A percentile compares a stretch with the other conserved stretches of the same genome.
phyloP scores from a whole-genome alignment of 2,329 filamentous ascomycete genomes.

The Tolypocladium inflatum region DNA sequence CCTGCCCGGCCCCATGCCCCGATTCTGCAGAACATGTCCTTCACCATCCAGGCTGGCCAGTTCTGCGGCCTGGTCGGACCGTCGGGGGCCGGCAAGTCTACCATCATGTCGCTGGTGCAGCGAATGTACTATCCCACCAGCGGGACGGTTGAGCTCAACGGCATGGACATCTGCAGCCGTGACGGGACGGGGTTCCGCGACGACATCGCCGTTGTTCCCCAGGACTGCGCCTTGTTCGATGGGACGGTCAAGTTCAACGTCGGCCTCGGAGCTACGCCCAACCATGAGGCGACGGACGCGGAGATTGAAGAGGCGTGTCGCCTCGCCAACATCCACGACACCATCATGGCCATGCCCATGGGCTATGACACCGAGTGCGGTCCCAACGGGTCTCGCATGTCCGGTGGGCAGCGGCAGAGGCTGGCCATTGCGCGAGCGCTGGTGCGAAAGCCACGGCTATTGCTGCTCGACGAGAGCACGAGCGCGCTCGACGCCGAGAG shows the following conservation, averaged over 20 bases:
- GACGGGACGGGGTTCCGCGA: conserved; percentile 37
- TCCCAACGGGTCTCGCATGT: conserved; percentile 64
- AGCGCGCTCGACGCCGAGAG: conserved; percentile 66
- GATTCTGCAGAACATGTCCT: conserved; percentile 45
- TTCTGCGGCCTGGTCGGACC: conserved; percentile 58
- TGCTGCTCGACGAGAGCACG: conserved; percentile 77
- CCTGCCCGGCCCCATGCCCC: conserved; percentile 49
- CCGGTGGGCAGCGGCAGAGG: conserved; percentile 71
- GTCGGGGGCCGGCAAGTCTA: conserved; percentile 59
- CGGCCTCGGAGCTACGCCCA: conserved; percentile 43
- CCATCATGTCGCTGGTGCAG: conserved; percentile 47
- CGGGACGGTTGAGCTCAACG: conserved; percentile 34
- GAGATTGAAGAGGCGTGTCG: conserved; percentile 59
- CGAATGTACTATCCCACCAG: conserved; percentile 35
- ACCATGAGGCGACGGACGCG: conserved; percentile 41
- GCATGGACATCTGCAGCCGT: conserved; percentile 32
- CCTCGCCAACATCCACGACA: conserved; percentile 62
- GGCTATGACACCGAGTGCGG: conserved; percentile 60
- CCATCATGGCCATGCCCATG: conserved; percentile 50
- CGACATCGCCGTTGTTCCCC: conserved; percentile 45
- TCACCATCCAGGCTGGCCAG: conserved; percentile 47
- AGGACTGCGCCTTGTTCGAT: conserved; percentile 49
- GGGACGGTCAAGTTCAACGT: conserved; percentile 49
- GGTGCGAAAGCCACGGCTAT: conserved; percentile 58
- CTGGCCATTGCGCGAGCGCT: conserved; percentile 71